Evolutionary conservation across 805 yeast species (phyloP), one percentile per base, ranked within the genome.

Genomic region (Yarrowia sp.): DNA sequence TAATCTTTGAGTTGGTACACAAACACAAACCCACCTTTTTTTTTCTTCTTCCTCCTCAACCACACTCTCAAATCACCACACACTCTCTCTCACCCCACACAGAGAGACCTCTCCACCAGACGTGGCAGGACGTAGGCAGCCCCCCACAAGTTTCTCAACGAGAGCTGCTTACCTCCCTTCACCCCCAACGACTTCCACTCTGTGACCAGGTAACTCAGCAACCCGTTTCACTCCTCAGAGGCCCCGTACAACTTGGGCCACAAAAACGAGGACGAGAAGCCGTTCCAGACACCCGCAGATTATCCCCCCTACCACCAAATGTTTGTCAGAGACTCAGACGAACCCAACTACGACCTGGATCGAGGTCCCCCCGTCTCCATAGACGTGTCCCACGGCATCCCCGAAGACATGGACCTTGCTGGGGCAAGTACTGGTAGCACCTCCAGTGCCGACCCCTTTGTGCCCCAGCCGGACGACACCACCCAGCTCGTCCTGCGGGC

Each of bases 401-500:
- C 32, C 32, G 32, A 26, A 26, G 32, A 26, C 32, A 3, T 26
- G 32, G 32, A 26, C 19, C 19, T 19, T 19, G 19, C 19, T 19
- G 19, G 19, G 19, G 19, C 19, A 19, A 19, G 19, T 19, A 19
- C 19, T 19, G 19, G 19, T 19, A 19, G 19, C 32, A 5, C 32
- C 4, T 26, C 32, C 7, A 26, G 7, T 5, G 32, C 4, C 32
- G 32, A 3, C 32, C 4, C 7, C 32, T 26, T 26, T 26, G 32
- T 26, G 32, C 7, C 32, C 32, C 32, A 26, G 7, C 32, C 32
- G 36, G 63, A 56, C 48, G 32, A 41, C 63, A 41, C 63, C 15
- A 59, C 53, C 5, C 50, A 43, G 43, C 50, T 59, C 26, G 53
- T 46, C 14, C 15, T 79, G 36, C 77, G 92, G 70, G 84, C 91